phyloP scores from a whole-genome alignment of 495 filamentous ascomycete genomes.

The Friedmanniomyces simplex region DNA sequence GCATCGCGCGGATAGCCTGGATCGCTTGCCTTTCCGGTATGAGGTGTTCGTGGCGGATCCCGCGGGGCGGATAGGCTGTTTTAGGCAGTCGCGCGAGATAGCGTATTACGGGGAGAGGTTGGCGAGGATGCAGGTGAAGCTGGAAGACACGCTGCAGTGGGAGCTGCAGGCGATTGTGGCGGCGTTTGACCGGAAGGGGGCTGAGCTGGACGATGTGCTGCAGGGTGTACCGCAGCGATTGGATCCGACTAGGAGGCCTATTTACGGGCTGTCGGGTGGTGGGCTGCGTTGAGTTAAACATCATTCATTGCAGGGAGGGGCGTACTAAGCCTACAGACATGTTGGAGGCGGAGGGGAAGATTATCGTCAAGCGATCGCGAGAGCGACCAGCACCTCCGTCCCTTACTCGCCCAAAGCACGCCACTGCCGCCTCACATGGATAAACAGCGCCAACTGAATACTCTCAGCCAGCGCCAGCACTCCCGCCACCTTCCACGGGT shows the following conservation, averaged over 20 bases:
- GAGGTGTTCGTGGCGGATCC: not conserved
- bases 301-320: too few species aligned
- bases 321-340: too few species aligned
- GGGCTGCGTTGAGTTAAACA: conserved; percentile 4
- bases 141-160: conserved; percentile 11
- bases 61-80: not conserved
- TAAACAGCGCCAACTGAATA: not conserved
- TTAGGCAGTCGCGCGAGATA: conserved; percentile 2
- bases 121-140: conserved; percentile 5
- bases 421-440: not conserved
- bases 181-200: conserved; percentile 10
- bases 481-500: not conserved
- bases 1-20: conserved; percentile 5
- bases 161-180: conserved; percentile 13
- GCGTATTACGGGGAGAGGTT: conserved; percentile 1
- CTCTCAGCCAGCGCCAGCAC: not conserved
- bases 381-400: not conserved
- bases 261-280: conserved; percentile 4
- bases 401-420: not conserved
- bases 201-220: not conserved
- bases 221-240: not conserved
- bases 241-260: conserved; percentile 1
- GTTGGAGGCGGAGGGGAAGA: not conserved
- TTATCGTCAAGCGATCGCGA: not conserved
- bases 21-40: conserved; percentile 12